Conservation (phyloP, 2,329 filamentous ascomycete genomes). For the Westerdykella aurantiaca region DNA sequence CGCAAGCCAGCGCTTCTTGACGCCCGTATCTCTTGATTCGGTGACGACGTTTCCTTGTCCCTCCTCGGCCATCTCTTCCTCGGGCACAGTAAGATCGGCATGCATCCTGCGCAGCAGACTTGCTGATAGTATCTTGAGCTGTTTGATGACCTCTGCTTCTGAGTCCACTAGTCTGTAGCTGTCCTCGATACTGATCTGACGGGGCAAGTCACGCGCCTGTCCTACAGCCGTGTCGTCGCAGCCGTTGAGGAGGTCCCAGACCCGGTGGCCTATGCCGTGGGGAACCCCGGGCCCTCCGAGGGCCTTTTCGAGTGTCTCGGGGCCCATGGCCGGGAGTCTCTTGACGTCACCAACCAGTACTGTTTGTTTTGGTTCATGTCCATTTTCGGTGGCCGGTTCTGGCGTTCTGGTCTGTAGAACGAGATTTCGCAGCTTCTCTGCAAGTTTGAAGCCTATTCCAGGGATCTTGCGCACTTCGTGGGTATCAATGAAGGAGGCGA, state of each 20-base stretch:
- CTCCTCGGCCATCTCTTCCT: constrained; percentile 43
- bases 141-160: constrained; percentile 57
- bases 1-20: constrained; percentile 61
- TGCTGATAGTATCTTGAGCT: constrained; percentile 61
- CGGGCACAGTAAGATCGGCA: constrained; percentile 60
- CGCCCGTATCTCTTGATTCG: background rate
- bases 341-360: constrained; percentile 64
- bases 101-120: constrained; percentile 76
- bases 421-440: constrained; percentile 59
- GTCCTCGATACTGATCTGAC: constrained; percentile 92
- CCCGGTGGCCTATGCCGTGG: constrained; percentile 62
- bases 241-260: constrained; percentile 78
- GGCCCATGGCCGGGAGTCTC: constrained; percentile 55
- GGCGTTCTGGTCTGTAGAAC: constrained; percentile 42
- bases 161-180: constrained; percentile 71
- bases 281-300: constrained; percentile 65
- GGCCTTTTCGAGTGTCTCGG: constrained; percentile 60
- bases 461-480: constrained; percentile 77
- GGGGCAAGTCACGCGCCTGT: constrained; percentile 64
- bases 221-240: constrained; percentile 70
- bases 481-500: constrained; percentile 64
- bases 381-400: constrained; percentile 40
- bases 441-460: constrained; percentile 77
- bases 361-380: background rate
- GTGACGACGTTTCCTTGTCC: constrained; percentile 40